phyloP scores from a whole-genome alignment of 2,329 filamentous ascomycete genomes.

The Venturia carpophila region DNA sequence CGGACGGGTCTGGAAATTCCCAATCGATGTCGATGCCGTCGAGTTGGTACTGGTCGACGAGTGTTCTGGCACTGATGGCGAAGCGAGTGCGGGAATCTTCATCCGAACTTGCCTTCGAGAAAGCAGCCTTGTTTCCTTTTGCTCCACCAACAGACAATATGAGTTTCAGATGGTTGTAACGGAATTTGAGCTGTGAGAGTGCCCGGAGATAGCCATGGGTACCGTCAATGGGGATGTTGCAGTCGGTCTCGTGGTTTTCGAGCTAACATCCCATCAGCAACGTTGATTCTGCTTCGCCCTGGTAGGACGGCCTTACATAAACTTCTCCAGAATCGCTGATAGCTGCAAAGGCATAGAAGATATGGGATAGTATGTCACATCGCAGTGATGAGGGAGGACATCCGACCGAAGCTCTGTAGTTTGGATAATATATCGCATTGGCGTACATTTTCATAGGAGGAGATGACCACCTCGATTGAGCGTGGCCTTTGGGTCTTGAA shows the following conservation, averaged over 20 bases:
- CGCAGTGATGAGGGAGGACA: conserved; percentile 67
- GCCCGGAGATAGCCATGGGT: conserved; percentile 64
- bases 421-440: conserved; percentile 82
- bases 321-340: conserved; percentile 50
- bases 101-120: conserved; percentile 58
- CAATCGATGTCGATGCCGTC: conserved; percentile 77
- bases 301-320: conserved; percentile 46
- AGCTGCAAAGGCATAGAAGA: conserved; percentile 75
- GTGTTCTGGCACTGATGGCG: conserved; percentile 55
- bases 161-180: conserved; percentile 63
- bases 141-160: conserved; percentile 70
- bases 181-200: conserved; percentile 62
- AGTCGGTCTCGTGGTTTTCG: conserved; percentile 72
- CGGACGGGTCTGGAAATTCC: conserved; percentile 62
- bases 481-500: conserved; percentile 3
- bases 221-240: conserved; percentile 63
- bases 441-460: conserved; percentile 35
- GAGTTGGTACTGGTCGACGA: conserved; percentile 63
- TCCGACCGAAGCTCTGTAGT: conserved; percentile 63
- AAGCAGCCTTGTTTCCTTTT: conserved; percentile 54
- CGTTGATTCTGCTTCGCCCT: conserved; percentile 24
- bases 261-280: conserved; percentile 43
- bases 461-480: conserved; percentile 14
- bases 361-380: conserved; percentile 68
- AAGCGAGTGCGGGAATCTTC: conserved; percentile 59